Conservation (phyloP, 441 rosid species). For the Pelargonium myrrhifolium region DNA sequence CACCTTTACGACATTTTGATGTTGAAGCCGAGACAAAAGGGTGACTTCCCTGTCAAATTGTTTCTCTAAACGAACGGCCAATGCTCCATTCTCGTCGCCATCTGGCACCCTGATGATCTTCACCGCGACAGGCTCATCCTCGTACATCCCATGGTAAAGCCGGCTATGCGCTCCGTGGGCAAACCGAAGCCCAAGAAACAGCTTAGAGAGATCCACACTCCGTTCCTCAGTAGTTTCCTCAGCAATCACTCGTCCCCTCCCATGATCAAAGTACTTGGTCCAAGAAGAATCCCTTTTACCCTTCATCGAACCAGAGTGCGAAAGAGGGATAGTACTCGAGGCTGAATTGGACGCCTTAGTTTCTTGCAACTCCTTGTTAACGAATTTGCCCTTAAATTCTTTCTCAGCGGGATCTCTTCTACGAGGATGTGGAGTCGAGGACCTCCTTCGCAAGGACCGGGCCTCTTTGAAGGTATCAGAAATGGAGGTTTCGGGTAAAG, state of each 20-base stretch:
- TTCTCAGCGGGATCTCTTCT: constrained; percentile 37
- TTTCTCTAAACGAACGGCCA: constrained; percentile 68
- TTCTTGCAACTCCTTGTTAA: constrained; percentile 27
- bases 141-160: constrained; percentile 84
- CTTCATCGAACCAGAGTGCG: constrained; percentile 41
- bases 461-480: constrained; percentile 85
- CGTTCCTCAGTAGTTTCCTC: constrained; percentile 61
- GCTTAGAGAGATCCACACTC: constrained; percentile 68
- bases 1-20: constrained; percentile 84
- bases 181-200: constrained; percentile 80
- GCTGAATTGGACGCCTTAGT: constrained; percentile 31
- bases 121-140: constrained; percentile 89
- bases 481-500: constrained; percentile 47
- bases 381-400: constrained; percentile 32
- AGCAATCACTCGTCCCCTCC: constrained; percentile 74
- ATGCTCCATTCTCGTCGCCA: constrained; percentile 62
- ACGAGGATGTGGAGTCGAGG: constrained; percentile 70
- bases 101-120: constrained; percentile 81
- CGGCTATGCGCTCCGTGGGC: constrained; percentile 91
- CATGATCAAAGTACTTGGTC: constrained; percentile 75
- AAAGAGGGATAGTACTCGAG: constrained; percentile 45
- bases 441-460: constrained; percentile 59
- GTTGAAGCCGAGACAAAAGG: constrained; percentile 63
- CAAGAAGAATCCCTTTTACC: constrained; percentile 65
- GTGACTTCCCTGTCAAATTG: constrained; percentile 81